Evolutionary conservation across 306 rosid genomes (phyloP).

Genomic region (Myrica gale): DNA sequence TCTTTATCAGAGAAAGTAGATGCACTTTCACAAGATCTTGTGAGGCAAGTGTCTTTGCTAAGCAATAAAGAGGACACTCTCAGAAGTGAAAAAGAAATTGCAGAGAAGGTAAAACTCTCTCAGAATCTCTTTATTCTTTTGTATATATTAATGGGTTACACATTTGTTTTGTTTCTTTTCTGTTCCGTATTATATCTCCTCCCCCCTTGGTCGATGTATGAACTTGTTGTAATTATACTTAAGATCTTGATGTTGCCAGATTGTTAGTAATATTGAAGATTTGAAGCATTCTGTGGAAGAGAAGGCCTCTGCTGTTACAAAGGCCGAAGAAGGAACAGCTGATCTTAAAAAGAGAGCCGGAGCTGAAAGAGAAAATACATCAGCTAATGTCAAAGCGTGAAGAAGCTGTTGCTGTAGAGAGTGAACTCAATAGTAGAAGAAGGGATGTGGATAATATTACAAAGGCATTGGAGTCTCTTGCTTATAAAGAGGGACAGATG

Average conservation of each 20-base stretch:
- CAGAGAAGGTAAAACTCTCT: constrained; percentile 51
- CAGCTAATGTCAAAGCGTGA: constrained; percentile 76
- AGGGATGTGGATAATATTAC: constrained; percentile 64
- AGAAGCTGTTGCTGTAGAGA: constrained; percentile 82
- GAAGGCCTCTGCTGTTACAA: constrained; percentile 65
- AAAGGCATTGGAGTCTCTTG: constrained; percentile 59
- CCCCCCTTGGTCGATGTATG: constrained; percentile 8
- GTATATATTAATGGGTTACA: background rate
- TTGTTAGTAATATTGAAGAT: constrained; percentile 71
- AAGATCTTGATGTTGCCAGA: constrained; percentile 43
- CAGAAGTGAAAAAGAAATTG: constrained; percentile 71
- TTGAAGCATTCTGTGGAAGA: constrained; percentile 68
- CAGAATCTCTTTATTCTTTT: background rate
- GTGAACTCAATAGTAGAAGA: constrained; percentile 56
- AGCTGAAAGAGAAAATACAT: constrained; percentile 66
- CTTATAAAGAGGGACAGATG: constrained; percentile 80
- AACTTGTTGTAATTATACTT: constrained; percentile 27
- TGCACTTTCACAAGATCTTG: constrained; percentile 65
- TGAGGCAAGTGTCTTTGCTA: constrained; percentile 70
- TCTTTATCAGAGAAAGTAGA: constrained; percentile 71
- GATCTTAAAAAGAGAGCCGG: constrained; percentile 73
- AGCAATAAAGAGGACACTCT: constrained; percentile 75
- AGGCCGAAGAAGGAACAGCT: constrained; percentile 85
- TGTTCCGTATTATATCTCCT: constrained; percentile 8
- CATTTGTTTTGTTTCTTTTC: constrained; percentile 1